phyloP scores from a whole-genome alignment of 2,329 filamentous ascomycete species.

The Seiridium cupressi region DNA sequence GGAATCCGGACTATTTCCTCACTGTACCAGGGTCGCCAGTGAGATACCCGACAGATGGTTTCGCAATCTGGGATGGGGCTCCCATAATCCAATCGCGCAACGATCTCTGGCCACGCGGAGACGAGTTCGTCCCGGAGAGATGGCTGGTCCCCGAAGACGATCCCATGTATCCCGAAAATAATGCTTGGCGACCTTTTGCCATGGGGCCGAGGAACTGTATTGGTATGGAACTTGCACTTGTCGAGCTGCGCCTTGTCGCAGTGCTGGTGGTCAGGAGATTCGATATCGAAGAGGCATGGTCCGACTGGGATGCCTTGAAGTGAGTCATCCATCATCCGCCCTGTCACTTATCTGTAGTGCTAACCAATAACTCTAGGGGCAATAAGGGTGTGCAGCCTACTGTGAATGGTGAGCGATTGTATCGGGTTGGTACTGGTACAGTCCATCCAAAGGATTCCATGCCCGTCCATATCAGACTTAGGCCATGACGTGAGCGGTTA shows the following conservation, averaged over 20 bases:
- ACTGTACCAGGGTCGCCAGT: conserved; percentile 35
- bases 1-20: conserved; percentile 27
- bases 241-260: conserved; percentile 49
- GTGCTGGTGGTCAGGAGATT: conserved; percentile 47
- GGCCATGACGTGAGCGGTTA: background rate
- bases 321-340: background rate
- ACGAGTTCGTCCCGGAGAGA: conserved; percentile 40
- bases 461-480: background rate
- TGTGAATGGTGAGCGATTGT: conserved; percentile 1
- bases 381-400: background rate
- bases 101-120: conserved; percentile 34
- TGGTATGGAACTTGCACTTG: conserved; percentile 53
- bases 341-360: background rate
- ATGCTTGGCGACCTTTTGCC: conserved; percentile 53
- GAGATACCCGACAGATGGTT: conserved; percentile 32
- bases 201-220: conserved; percentile 54
- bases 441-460: conserved; percentile 8
- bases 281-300: conserved; percentile 45
- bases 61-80: conserved; percentile 15
- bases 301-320: conserved; percentile 29
- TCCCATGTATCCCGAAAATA: conserved; percentile 23
- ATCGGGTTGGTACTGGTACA: background rate
- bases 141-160: conserved; percentile 27
- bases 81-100: conserved; percentile 27
- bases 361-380: background rate